Percentiles rank a stretch among this genome's conserved stretches.
phyloP scores from a whole-genome alignment of 306 rosid genomes.

The Pyrus betulifolia region DNA sequence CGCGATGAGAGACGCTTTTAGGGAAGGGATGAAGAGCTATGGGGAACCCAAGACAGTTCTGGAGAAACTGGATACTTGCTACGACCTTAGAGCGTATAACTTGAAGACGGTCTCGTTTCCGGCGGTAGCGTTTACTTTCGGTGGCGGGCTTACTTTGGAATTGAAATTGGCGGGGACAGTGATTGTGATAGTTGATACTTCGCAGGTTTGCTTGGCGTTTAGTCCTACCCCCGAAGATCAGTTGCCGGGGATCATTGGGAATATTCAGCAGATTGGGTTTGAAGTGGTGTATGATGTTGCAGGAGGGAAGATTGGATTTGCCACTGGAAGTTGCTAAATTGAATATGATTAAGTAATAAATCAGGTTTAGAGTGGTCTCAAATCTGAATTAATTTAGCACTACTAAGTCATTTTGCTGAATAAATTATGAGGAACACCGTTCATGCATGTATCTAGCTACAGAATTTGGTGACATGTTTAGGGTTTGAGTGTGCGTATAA shows the following conservation, averaged over 20 bases:
- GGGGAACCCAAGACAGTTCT: not conserved
- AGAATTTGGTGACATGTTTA: too few relatives aligned
- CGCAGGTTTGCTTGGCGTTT: conserved; percentile 51
- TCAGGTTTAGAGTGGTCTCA: too few relatives aligned
- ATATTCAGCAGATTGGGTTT: conserved; percentile 53
- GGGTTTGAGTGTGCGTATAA: too few relatives aligned
- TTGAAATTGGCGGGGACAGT: not conserved
- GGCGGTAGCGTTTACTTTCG: not conserved
- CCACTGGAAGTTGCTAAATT: conserved; percentile 30
- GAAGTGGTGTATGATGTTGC: conserved; percentile 62
- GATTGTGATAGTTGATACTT: not conserved
- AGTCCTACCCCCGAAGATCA: conserved; percentile 18
- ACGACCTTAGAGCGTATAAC: not conserved
- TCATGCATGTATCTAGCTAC: too few relatives aligned
- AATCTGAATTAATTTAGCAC: too few relatives aligned
- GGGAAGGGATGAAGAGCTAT: conserved; percentile 8
- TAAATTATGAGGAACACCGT: too few relatives aligned
- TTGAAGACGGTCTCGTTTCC: not conserved
- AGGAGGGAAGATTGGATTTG: conserved; percentile 57
- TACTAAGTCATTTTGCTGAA: too few relatives aligned
- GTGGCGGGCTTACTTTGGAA: not conserved
- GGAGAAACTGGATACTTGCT: conserved; percentile 19
- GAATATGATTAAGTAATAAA: too few relatives aligned
- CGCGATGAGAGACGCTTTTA: conserved; percentile 8
- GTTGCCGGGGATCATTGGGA: conserved; percentile 43